Evolutionary conservation across 352 stramenopile species (phyloP).

Genomic region (Phytopythium aichiense): DNA sequence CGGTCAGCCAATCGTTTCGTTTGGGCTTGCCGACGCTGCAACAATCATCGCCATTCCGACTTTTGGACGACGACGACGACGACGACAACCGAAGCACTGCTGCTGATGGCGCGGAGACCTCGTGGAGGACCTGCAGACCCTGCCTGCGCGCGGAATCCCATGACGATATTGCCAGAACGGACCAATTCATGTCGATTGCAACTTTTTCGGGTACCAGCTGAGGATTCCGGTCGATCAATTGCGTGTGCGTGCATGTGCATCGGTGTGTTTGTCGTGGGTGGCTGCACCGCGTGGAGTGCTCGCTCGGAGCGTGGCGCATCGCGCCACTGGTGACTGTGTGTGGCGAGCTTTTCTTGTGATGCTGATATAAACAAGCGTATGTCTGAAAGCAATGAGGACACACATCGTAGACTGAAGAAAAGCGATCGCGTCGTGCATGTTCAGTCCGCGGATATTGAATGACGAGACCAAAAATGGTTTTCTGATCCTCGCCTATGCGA

Average conservation of each 20-base stretch:
- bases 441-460: conserved; percentile 37
- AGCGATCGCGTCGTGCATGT: neutral
- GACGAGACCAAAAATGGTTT: conserved; percentile 64
- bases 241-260: conserved; percentile 8
- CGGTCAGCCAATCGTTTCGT: conserved; percentile 2
- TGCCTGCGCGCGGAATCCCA: conserved; percentile 26
- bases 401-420: conserved; percentile 42
- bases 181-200: conserved; percentile 90
- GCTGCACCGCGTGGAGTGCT: neutral
- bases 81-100: neutral
- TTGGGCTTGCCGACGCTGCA: neutral
- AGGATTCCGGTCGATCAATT: conserved; percentile 43
- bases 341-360: conserved; percentile 46
- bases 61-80: neutral
- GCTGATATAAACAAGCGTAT: conserved; percentile 84
- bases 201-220: conserved; percentile 86
- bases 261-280: neutral
- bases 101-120: neutral
- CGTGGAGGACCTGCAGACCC: neutral
- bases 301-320: neutral
- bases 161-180: conserved; percentile 78
- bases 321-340: neutral
- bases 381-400: conserved; percentile 81
- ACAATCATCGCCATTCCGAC: neutral
- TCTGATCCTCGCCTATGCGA: conserved; percentile 50